These are phyloP conservation scores for Oryza australiensis DNA, from an alignment of 176 grass and related monocot genomes.

Conservation along the genomic window DNA sequence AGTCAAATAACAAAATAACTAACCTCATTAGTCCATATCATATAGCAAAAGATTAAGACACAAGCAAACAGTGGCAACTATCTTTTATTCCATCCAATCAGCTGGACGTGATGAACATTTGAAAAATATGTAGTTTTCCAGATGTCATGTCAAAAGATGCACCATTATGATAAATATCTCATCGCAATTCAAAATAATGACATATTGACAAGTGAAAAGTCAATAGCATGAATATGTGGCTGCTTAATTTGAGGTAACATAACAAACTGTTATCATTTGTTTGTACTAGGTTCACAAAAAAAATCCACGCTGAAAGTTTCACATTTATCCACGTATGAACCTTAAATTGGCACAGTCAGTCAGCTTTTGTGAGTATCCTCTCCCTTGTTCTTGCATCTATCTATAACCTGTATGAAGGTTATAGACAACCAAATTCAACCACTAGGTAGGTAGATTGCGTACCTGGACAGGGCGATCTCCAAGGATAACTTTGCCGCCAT, in stretches of 20 bases:
- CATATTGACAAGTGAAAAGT: neutral
- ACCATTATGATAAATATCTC: neutral
- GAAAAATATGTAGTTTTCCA: neutral
- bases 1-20: neutral
- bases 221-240: neutral
- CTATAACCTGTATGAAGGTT: neutral
- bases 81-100: neutral
- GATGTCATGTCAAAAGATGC: neutral
- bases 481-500: constrained; percentile 85
- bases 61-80: neutral
- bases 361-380: neutral
- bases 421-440: neutral
- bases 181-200: neutral
- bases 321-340: neutral
- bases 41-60: neutral
- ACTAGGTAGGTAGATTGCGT: neutral
- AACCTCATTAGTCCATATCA: constrained; percentile 1
- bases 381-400: neutral
- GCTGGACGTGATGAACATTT: neutral
- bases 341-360: neutral
- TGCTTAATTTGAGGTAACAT: neutral
- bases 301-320: neutral
- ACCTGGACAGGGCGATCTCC: constrained; percentile 96
- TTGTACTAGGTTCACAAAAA: constrained; percentile 9
- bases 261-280: neutral